phyloP scores from a whole-genome alignment of 768 basidiomycete genomes.

The Podaxis sp. region DNA sequence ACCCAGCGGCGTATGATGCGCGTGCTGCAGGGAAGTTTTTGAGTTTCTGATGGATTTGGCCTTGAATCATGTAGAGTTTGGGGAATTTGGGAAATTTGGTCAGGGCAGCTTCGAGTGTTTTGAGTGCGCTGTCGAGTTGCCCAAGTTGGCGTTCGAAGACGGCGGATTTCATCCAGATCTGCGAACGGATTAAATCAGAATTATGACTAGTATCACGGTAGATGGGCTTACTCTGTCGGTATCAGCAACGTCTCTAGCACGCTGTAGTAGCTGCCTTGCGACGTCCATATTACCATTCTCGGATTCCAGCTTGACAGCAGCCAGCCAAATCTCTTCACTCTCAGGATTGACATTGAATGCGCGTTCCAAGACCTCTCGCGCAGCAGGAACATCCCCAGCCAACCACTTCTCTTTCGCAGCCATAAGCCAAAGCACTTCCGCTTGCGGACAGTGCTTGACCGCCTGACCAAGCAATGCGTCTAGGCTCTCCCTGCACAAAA shows the following conservation, averaged over 20 bases:
- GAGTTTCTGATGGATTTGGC: constrained; percentile 77
- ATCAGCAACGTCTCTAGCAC: constrained; percentile 88
- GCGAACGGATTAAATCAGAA: constrained; percentile 12
- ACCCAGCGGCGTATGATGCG: constrained; percentile 77
- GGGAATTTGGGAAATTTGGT: constrained; percentile 85
- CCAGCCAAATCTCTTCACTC: constrained; percentile 97
- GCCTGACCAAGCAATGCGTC: constrained; percentile 81
- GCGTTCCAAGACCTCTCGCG: constrained; percentile 82
- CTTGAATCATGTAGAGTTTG: constrained; percentile 97
- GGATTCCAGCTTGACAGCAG: constrained; percentile 94
- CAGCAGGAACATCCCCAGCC: constrained; percentile 83
- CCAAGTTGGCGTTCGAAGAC: constrained; percentile 93
- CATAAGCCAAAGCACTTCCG: constrained; percentile 98
- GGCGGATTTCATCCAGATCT: constrained; percentile 99
- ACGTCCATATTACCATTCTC: constrained; percentile 91
- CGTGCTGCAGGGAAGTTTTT: constrained; percentile 68
- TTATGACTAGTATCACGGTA: not conserved
- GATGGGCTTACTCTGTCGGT: constrained; percentile 74
- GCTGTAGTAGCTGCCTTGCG: constrained; percentile 81
- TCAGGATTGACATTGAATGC: constrained; percentile 96
- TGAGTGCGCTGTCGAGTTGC: constrained; percentile 67
- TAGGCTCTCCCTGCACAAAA: constrained; percentile 62
- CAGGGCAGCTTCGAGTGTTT: constrained; percentile 73
- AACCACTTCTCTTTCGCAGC: constrained; percentile 97
- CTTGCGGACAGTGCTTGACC: constrained; percentile 89